phyloP scores from a whole-genome alignment of 148 eudicot species.

The Chenopodium berlandieri region DNA sequence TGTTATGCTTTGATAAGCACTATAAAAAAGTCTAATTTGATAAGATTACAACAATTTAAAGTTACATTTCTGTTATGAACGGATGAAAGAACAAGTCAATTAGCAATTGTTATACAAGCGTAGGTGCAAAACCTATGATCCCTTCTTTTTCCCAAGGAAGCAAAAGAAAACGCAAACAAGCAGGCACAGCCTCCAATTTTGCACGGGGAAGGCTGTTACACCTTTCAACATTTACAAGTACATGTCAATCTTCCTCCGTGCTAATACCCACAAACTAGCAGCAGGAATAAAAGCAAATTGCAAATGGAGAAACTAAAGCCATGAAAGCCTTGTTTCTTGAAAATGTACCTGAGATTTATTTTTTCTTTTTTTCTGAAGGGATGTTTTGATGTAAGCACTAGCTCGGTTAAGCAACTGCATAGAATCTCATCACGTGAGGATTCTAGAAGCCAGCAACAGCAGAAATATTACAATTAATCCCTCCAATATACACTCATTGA shows the following conservation, averaged over 20 bases:
- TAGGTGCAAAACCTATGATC: neutral
- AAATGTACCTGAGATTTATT: conserved; percentile 20
- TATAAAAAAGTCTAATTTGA: neutral
- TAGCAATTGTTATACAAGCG: conserved; percentile 21
- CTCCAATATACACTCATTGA: neutral
- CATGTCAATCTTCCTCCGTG: neutral
- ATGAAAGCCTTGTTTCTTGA: conserved; percentile 12
- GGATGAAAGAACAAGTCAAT: conserved; percentile 10
- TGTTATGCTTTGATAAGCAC: neutral
- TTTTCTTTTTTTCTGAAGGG: conserved; percentile 12
- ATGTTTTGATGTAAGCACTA: conserved; percentile 14
- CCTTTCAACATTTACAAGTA: conserved; percentile 17
- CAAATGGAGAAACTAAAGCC: conserved; percentile 17
- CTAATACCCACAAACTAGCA: conserved; percentile 8
- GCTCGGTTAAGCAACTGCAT: neutral
- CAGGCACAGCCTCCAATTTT: conserved; percentile 14
- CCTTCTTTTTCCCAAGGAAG: neutral
- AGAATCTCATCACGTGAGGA: conserved; percentile 1
- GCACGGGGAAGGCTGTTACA: neutral
- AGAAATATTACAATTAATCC: conserved; percentile 13
- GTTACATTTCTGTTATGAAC: conserved; percentile 4
- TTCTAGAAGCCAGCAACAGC: conserved; percentile 13
- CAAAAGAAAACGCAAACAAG: conserved; percentile 3
- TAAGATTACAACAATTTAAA: neutral
- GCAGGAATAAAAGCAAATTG: conserved; percentile 1